A percentile compares a stretch with the other conserved stretches of the same genome.
phyloP scores from a whole-genome alignment of 352 stramenopile species.

The Globisporangium iwayamae region DNA sequence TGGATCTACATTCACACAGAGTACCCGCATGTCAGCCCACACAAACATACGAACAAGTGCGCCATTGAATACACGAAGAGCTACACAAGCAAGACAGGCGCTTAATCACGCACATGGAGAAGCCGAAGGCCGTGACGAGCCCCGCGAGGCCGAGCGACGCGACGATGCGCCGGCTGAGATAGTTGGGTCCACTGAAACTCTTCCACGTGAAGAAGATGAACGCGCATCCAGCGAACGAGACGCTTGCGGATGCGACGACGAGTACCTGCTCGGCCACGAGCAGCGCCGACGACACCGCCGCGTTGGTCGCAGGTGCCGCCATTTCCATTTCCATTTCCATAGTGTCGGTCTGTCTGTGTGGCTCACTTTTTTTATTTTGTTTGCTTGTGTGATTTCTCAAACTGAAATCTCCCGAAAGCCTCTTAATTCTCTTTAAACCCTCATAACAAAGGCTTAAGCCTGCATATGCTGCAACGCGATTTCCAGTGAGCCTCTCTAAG shows the following conservation, averaged over 20 bases:
- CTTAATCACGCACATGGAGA: slow-evolving; percentile 39
- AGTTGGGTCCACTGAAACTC: slow-evolving; percentile 57
- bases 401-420: neutral
- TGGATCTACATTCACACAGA: slow-evolving; percentile 29
- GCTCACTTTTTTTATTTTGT: neutral
- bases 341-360: neutral
- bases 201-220: slow-evolving; percentile 75
- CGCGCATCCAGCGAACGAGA: slow-evolving; percentile 64
- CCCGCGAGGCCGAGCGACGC: slow-evolving; percentile 63
- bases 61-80: neutral
- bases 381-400: neutral
- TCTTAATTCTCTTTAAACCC: neutral
- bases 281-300: slow-evolving; percentile 14
- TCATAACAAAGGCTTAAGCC: neutral
- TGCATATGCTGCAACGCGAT: too few species aligned
- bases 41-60: neutral
- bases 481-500: neutral
- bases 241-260: slow-evolving; percentile 43
- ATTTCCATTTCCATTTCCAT: neutral
- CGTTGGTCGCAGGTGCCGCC: neutral
- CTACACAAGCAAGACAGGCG: neutral
- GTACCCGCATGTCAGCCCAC: neutral
- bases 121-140: slow-evolving; percentile 54
- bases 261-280: slow-evolving; percentile 41
- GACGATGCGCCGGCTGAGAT: slow-evolving; percentile 66